phyloP scores from a whole-genome alignment of 108 stramenopile genomes.

The Cyclostephanos invisitatus region DNA sequence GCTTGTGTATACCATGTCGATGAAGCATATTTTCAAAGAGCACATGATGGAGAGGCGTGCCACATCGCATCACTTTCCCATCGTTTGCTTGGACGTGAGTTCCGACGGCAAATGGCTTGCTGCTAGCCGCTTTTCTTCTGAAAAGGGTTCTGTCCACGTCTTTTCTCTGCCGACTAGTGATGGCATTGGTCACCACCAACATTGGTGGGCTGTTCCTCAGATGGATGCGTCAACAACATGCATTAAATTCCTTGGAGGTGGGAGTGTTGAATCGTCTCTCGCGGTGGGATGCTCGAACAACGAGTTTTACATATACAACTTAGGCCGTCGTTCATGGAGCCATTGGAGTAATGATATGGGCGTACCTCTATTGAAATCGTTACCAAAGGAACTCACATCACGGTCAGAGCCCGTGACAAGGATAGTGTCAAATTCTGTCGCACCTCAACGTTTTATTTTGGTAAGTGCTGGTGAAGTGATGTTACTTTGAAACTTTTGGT shows the following conservation, averaged over 20 bases:
- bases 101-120: conserved; percentile 68
- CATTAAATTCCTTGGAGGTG: conserved; percentile 56
- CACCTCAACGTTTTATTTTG: conserved; percentile 64
- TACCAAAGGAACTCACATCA: conserved; percentile 61
- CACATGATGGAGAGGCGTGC: conserved; percentile 15
- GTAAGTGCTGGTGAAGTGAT: conserved; percentile 51
- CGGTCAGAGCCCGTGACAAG: conserved; percentile 62
- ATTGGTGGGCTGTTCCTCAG: conserved; percentile 77
- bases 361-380: conserved; percentile 53
- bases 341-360: conserved; percentile 77
- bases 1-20: conserved; percentile 11
- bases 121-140: conserved; percentile 42
- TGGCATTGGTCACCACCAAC: conserved; percentile 38
- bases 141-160: conserved; percentile 57
- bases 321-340: conserved; percentile 46
- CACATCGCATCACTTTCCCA: conserved; percentile 39
- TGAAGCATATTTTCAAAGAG: conserved; percentile 41
- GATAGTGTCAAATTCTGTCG: conserved; percentile 51
- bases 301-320: conserved; percentile 68
- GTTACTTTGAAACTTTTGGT: not conserved
- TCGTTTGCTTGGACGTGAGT: conserved; percentile 40
- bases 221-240: conserved; percentile 62
- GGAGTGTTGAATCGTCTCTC: conserved; percentile 38
- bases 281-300: conserved; percentile 74
- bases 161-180: conserved; percentile 30